These are phyloP conservation scores for Sporobolomyces pararoseus DNA, from an alignment of 768 basidiomycete species.

Conservation along the genomic window DNA sequence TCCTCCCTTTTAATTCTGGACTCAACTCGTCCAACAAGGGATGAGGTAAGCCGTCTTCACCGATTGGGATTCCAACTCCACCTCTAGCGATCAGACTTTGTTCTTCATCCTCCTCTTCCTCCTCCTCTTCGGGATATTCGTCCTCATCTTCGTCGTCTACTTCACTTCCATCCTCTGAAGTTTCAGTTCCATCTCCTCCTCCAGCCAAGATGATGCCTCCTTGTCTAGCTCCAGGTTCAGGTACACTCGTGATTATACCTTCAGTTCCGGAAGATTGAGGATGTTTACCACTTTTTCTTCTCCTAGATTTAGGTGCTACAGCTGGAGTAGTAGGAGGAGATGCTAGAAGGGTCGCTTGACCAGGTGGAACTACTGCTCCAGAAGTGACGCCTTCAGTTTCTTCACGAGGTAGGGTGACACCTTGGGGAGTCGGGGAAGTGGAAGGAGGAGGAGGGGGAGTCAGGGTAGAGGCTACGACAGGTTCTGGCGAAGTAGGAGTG, in stretches of 20 bases:
- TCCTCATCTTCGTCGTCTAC: conserved; percentile 53
- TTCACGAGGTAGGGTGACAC: conserved; percentile 56
- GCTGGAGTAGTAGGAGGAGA: conserved; percentile 47
- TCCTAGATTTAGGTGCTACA: conserved; percentile 60
- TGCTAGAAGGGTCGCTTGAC: conserved; percentile 54
- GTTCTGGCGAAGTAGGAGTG: conserved; percentile 18
- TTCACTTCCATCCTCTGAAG: conserved; percentile 36
- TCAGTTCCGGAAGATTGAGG: conserved; percentile 51
- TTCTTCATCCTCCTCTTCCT: conserved; percentile 74
- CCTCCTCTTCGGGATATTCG: conserved; percentile 61
- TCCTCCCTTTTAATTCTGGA: conserved; percentile 75
- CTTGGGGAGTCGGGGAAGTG: conserved; percentile 33
- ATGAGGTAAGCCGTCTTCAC: conserved; percentile 81
- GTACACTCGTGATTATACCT: conserved; percentile 57
- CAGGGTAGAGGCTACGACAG: conserved; percentile 9
- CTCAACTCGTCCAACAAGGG: conserved; percentile 83
- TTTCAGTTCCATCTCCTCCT: conserved; percentile 7
- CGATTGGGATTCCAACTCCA: conserved; percentile 90
- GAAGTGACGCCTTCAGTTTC: conserved; percentile 79
- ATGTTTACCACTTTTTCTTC: conserved; percentile 65
- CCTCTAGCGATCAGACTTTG: conserved; percentile 82
- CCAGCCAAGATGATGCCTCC: conserved; percentile 31
- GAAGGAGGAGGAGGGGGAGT: conserved; percentile 24
- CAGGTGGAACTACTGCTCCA: conserved; percentile 87
- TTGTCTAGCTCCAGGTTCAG: conserved; percentile 23